Percentiles rank a stretch among this genome's conserved stretches.
These are phyloP conservation scores for Cercophora samala DNA, from an alignment of 495 filamentous ascomycete species.

Conservation along the genomic window DNA sequence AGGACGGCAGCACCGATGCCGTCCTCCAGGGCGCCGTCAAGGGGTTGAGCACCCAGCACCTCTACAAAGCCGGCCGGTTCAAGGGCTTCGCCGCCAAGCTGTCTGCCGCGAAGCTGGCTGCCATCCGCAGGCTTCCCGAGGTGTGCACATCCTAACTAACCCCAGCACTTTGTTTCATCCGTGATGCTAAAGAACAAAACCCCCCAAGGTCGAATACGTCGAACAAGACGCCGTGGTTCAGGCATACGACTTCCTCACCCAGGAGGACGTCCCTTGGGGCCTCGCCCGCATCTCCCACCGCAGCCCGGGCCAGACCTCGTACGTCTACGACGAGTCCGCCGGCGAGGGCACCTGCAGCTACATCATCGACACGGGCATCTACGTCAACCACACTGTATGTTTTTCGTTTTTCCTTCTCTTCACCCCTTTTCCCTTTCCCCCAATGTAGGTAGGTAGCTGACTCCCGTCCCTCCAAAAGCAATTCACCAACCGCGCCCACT, in stretches of 20 bases:
- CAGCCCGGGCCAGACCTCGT: slow-evolving; percentile 44
- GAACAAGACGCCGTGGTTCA: slow-evolving; percentile 48
- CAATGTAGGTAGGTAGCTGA: no score
- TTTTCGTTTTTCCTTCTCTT: slow-evolving; percentile 24
- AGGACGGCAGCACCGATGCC: slow-evolving; percentile 40
- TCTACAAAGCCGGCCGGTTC: slow-evolving; percentile 39
- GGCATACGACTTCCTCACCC: slow-evolving; percentile 41
- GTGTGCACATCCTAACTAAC: slow-evolving; percentile 20
- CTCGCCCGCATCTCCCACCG: slow-evolving; percentile 57
- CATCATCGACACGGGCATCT: slow-evolving; percentile 60
- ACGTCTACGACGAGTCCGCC: slow-evolving; percentile 56
- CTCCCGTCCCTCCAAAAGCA: slow-evolving; percentile 31
- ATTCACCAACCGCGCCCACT: slow-evolving; percentile 56
- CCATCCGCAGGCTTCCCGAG: slow-evolving; percentile 43
- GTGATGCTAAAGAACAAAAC: background rate
- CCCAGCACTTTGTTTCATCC: background rate
- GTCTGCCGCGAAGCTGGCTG: slow-evolving; percentile 35
- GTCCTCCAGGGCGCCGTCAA: slow-evolving; percentile 35
- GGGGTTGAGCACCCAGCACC: slow-evolving; percentile 33
- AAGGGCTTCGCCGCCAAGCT: slow-evolving; percentile 44
- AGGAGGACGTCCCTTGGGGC: slow-evolving; percentile 56
- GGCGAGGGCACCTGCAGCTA: slow-evolving; percentile 59
- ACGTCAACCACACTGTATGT: slow-evolving; percentile 45
- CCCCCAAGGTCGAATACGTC: slow-evolving; percentile 48
- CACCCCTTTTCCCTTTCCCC: background rate